Evolutionary conservation across 352 stramenopile genomes (phyloP), one percentile per base, ranked within the genome.

Genomic region (Saprolegnia diclina): DNA sequence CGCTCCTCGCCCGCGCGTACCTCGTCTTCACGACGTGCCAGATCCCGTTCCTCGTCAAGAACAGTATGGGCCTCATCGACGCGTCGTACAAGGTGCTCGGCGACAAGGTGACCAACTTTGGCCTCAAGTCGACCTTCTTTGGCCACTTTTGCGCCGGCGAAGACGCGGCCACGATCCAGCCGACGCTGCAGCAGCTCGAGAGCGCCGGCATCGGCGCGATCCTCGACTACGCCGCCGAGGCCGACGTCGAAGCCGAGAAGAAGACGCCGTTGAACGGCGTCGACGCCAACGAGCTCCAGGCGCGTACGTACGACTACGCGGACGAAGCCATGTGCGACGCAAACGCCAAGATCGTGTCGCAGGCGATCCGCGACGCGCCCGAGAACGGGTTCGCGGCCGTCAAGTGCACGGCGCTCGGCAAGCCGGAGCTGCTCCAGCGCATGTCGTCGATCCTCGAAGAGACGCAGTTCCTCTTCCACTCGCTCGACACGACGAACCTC

Each of bases 221-320:
- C 67, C 77, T 99, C 11, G 97, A 99, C 77, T 99, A 98, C 79
- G 96, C 96, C 4, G 96, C 95, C 9, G 96, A 99, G 72, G 87
- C 85, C 38, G 92, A 97, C 69, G 83, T 96, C 5, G 82, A 87
- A 66, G 76, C 93, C 65, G 84, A 83, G 48, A 87, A 82, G 40
- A 72, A 66, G 45, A 54, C 57, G 11, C 81, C 90, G 54, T 72
- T 94, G 11, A 90, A 87, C 63, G 84, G 87, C 29, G 85, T 91
- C 35, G 79, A 79, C 46, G 82, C 94, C 68, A 94, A 89, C 73
- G 79, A 93, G 57, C 74, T 94, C n/a, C 78, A 78, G 7, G 94
- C 90, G 22, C 90, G 95, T 62, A 94, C 91, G n/a, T 99, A 98
- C 79, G 89, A 97, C 72, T 99, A 99, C 79, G 88, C 97, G 70